Conservation (phyloP, 768 basidiomycete genomes). For the Macrolepiota dolichaula region DNA sequence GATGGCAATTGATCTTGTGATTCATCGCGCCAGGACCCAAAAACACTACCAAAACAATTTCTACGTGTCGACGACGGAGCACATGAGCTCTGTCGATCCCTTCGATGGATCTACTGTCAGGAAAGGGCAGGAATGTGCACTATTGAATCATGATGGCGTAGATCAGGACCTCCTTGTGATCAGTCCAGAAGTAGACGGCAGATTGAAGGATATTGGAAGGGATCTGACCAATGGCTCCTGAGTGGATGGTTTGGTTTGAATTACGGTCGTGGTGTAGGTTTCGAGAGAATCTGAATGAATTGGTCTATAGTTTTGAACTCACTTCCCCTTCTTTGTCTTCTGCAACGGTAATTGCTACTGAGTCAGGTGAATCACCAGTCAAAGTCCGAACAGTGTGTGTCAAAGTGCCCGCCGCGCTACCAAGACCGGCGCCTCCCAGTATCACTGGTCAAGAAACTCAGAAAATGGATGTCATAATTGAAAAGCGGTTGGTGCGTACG, state of each 20-base stretch:
- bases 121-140: conserved; percentile 25
- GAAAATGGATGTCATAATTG: not conserved
- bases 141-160: conserved; percentile 17
- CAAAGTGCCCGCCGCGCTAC: conserved; percentile 56
- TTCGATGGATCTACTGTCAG: conserved; percentile 57
- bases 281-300: not conserved
- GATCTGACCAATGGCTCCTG: not conserved
- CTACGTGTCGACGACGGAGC: conserved; percentile 58
- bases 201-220: conserved; percentile 54
- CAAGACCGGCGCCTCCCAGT: conserved; percentile 68
- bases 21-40: conserved; percentile 44
- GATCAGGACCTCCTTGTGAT: conserved; percentile 54
- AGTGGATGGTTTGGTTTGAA: not conserved
- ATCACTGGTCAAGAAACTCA: conserved; percentile 46
- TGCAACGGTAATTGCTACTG: conserved; percentile 18
- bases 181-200: conserved; percentile 63
- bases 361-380: conserved; percentile 49
- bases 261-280: not conserved
- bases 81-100: conserved; percentile 76
- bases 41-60: conserved; percentile 58
- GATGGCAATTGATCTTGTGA: conserved; percentile 35
- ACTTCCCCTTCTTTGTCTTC: not conserved
- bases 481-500: conserved; percentile 33
- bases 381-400: conserved; percentile 51
- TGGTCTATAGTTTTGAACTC: not conserved